Evolutionary conservation across 1,284 basidiomycete species (phyloP).

Genomic region (Pulveroboletus sp.): DNA sequence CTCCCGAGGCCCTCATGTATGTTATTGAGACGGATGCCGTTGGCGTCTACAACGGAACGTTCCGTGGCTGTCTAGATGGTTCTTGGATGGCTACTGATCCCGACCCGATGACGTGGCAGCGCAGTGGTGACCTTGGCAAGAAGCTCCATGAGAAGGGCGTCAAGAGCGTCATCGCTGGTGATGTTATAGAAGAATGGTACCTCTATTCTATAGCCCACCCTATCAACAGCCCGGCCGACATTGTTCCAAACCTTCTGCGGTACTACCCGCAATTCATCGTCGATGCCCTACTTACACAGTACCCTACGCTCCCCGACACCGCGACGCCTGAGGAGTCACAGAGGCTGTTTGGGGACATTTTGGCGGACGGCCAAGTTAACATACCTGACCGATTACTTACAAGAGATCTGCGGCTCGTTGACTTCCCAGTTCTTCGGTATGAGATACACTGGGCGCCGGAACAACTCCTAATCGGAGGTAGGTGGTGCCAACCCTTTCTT

Average conservation of each 20-base stretch:
- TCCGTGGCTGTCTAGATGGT: constrained; percentile 61
- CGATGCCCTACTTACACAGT: constrained; percentile 46
- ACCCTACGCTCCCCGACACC: constrained; percentile 42
- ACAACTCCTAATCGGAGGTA: constrained; percentile 53
- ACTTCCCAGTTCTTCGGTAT: constrained; percentile 12
- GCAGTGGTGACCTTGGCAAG: constrained; percentile 54
- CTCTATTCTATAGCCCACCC: constrained; percentile 70
- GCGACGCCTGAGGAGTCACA: constrained; percentile 4
- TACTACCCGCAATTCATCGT: constrained; percentile 60
- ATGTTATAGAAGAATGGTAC: constrained; percentile 74
- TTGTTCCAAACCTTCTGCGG: constrained; percentile 57
- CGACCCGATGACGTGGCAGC: constrained; percentile 68
- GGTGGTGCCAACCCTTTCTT: no score
- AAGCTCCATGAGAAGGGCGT: constrained; percentile 61
- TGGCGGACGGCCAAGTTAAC: constrained; percentile 36
- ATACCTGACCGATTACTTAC: constrained; percentile 40
- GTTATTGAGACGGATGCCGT: constrained; percentile 57
- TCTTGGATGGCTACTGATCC: constrained; percentile 53
- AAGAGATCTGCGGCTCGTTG: constrained; percentile 49
- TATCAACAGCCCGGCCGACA: constrained; percentile 47
- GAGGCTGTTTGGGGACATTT: constrained; percentile 50
- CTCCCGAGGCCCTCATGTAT: constrained; percentile 53
- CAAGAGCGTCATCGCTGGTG: constrained; percentile 59
- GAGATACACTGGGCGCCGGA: constrained; percentile 55
- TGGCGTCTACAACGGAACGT: constrained; percentile 56